Evolutionary conservation across 352 stramenopile species (phyloP).

Genomic region (Phytophthora cactorum): DNA sequence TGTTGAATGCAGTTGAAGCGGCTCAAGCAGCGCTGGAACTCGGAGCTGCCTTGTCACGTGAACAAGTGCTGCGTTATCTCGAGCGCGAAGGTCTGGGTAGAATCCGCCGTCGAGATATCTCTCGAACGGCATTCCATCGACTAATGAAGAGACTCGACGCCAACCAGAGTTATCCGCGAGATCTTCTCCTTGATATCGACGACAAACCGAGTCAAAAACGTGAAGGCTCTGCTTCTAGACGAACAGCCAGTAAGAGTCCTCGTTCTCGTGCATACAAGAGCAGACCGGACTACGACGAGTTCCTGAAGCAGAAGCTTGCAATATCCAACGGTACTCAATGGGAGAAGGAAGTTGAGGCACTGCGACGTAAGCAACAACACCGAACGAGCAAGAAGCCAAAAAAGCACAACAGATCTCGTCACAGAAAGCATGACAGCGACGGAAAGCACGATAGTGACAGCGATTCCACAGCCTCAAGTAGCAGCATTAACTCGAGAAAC

Average conservation of each 20-base stretch:
- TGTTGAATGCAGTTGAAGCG: slow-evolving; percentile 55
- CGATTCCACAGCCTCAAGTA: slow-evolving; percentile 17
- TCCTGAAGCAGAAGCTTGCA: slow-evolving; percentile 30
- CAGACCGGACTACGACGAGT: slow-evolving; percentile 58
- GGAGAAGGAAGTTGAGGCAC: slow-evolving; percentile 31
- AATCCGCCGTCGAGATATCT: slow-evolving; percentile 45
- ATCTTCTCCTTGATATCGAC: slow-evolving; percentile 30
- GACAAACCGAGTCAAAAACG: neutral
- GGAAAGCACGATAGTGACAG: slow-evolving; percentile 20
- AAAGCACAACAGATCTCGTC: slow-evolving; percentile 7
- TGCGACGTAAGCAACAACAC: slow-evolving; percentile 24
- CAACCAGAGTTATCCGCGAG: slow-evolving; percentile 33
- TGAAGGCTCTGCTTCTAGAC: neutral
- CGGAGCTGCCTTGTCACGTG: slow-evolving; percentile 58
- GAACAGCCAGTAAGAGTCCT: slow-evolving; percentile 20
- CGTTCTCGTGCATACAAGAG: slow-evolving; percentile 42
- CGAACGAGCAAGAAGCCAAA: slow-evolving; percentile 5
- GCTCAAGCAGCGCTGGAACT: slow-evolving; percentile 78
- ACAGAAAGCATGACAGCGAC: slow-evolving; percentile 22
- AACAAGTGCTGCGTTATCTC: slow-evolving; percentile 68
- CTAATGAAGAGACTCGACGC: slow-evolving; percentile 51
- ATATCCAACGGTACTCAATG: slow-evolving; percentile 25
- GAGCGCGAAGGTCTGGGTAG: slow-evolving; percentile 49
- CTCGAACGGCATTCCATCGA: slow-evolving; percentile 39
- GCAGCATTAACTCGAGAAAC: slow-evolving; percentile 1